A percentile compares a stretch with the other conserved stretches of the same genome.
Conservation (phyloP, 2,329 filamentous ascomycete species). For the Colletotrichum spaethianum region DNA sequence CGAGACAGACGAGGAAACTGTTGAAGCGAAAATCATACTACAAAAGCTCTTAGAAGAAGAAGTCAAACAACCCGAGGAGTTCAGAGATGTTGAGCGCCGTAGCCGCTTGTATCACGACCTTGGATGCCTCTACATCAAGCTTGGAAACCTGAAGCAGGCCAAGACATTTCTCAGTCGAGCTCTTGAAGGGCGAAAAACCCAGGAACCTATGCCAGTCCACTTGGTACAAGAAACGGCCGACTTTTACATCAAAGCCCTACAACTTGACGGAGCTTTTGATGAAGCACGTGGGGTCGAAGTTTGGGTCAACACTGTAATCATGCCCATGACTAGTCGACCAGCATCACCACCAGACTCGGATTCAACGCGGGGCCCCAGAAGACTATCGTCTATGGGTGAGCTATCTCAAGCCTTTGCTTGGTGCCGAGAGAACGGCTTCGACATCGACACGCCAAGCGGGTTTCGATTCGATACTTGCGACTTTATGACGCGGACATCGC, state of each 20-base stretch:
- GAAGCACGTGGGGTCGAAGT: slow-evolving; percentile 46
- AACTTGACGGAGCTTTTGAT: slow-evolving; percentile 45
- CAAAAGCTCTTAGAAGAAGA: slow-evolving; percentile 43
- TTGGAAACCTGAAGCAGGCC: slow-evolving; percentile 42
- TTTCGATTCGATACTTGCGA: slow-evolving; percentile 47
- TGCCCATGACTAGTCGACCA: slow-evolving; percentile 16
- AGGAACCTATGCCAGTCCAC: slow-evolving; percentile 33
- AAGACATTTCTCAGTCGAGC: slow-evolving; percentile 44
- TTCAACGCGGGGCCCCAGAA: background rate
- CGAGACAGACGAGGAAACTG: slow-evolving; percentile 40
- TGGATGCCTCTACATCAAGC: slow-evolving; percentile 44
- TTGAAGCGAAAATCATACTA: slow-evolving; percentile 44
- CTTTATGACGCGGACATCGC: slow-evolving; percentile 42
- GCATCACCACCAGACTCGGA: slow-evolving; percentile 16
- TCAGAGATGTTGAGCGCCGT: slow-evolving; percentile 30
- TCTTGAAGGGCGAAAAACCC: slow-evolving; percentile 44
- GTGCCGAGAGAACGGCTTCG: slow-evolving; percentile 48
- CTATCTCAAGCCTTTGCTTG: slow-evolving; percentile 44
- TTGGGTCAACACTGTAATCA: slow-evolving; percentile 42
- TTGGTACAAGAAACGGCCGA: slow-evolving; percentile 46
- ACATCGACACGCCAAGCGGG: slow-evolving; percentile 42
- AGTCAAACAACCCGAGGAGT: slow-evolving; percentile 40
- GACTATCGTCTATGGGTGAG: slow-evolving; percentile 32
- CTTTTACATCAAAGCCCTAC: slow-evolving; percentile 45
- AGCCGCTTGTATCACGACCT: slow-evolving; percentile 48